Evolutionary conservation across 2,329 filamentous ascomycete genomes (phyloP).

Genomic region (Nakataea oryzae): DNA sequence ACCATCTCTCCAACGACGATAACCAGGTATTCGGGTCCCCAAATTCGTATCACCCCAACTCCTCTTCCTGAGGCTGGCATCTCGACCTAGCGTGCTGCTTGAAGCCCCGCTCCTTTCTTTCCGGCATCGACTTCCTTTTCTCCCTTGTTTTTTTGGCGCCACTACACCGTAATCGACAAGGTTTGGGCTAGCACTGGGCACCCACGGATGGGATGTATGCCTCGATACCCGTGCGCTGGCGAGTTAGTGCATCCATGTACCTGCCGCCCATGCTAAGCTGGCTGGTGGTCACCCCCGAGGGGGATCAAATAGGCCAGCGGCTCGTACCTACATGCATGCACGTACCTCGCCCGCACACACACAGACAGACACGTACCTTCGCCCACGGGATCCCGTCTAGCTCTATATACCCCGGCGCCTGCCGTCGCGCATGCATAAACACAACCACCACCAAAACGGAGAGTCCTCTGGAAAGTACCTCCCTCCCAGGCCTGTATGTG

Average conservation of each 20-base stretch:
- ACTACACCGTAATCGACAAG: neutral
- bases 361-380: neutral
- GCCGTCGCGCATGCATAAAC: neutral
- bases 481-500: neutral
- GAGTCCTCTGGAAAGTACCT: neutral
- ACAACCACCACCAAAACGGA: neutral
- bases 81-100: neutral
- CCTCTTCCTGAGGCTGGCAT: neutral
- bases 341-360: neutral
- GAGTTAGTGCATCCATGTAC: neutral
- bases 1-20: neutral
- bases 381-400: too few species aligned
- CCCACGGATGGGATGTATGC: neutral
- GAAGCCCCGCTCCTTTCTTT: neutral
- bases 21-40: slow-evolving; percentile 1
- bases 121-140: too few species aligned
- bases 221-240: neutral
- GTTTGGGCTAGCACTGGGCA: neutral
- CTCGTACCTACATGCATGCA: neutral
- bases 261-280: neutral
- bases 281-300: neutral
- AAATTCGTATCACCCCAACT: neutral
- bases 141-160: neutral
- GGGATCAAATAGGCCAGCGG: too few species aligned
- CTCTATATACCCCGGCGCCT: neutral